Base-by-base conservation (phyloP, 495 filamentous ascomycete species). In the Xylaria venustula region DNA sequence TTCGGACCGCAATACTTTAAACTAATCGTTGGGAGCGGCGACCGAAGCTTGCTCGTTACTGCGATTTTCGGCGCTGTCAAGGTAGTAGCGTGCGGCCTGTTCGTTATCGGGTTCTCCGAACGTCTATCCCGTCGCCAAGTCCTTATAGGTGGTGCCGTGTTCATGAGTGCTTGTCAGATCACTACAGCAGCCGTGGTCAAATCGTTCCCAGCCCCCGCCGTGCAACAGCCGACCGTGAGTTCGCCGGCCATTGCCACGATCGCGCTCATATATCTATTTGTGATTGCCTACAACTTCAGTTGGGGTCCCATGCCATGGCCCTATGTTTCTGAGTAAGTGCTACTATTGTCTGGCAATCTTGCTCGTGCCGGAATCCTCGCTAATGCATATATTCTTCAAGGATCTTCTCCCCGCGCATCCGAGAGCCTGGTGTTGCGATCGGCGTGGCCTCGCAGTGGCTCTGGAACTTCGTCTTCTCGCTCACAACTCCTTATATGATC, bases 11-110 rank as follows among this genome's bases (percentile, higher is more conserved):
- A 82, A 45, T 77, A 79, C 63, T 82, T 84, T 68, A 74, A 75
- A 34, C 66, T 77, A 3, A 71, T 83, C 15, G 71, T 69, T 20
- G 77, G 77, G 8, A 72, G 74, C 9, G 70, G 72, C 9, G 68
- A 77, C 30, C 73, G 73, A 42, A 72, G 75, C 49, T 73, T 77
- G 32, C 65, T 84, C 7, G 67, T 81, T 20, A 81, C 78, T 2
- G 77, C 79, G n/a, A 79, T 82, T 65, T 83, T 82, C 52, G 77
- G 78, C n/a, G 64, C 77, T 2, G 75, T 80, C 28, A 82, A 82
- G 62, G 77, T 81, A 7, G 70, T 76, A 1, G 79, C 61, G 69
- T 80, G 68, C 65, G 75, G 53, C 53, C 69, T 51, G 57, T 77
- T 76, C 47, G 73, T 78, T 9, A 64, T 70, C 37, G 69, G 70